Base-by-base conservation (phyloP, 2,329 filamentous ascomycete genomes). In the Colletotrichum spinosum region DNA sequence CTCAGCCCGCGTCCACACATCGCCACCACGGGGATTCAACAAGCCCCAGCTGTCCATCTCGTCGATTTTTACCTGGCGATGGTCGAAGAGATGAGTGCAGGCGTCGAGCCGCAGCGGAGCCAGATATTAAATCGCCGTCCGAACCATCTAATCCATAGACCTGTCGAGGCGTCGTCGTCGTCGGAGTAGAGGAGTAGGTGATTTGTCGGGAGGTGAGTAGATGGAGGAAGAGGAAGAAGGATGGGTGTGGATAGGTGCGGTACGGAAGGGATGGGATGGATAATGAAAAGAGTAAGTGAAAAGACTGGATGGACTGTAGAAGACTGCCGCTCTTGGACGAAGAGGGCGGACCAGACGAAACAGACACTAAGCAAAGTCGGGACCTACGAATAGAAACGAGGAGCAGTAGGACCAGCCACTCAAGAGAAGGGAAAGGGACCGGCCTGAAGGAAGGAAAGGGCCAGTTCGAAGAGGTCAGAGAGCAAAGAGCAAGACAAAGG, bases 291-390 rank as follows among this genome's bases (percentile, higher is more conserved):
- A 67, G 70, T 70, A 54, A 65, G 73, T 68, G 53, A 69, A 66
- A 69, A 67, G 65, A 48, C 58, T 39, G 59, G 49, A 61, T 56
- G 45, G 64, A 61, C 38, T 45, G 67, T 57, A 51, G 33, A 53
- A 50, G 61, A 61, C 38, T 58, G 50, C 48, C 50, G 57, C 56
- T 57, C 59, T 54, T 65, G 68, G 63, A 65, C 61, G 58, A 60
- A 68, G 67, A 73, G 75, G 74, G 78, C 72, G 75, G 77, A 77
- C 75, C 71, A 76, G 78, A 79, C 79, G 80, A 82, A 81, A 81
- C 77, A 80, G 75, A 72, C 75, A 77, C 75, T 74, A 74, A 69
- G 70, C 69, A 67, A 69, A 70, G 64, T 69, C 63, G 71, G 70
- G 70, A 70, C 51, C 68, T 69, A 71, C 72, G 73, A 74, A 75